Evolutionary conservation across 768 basidiomycete genomes (phyloP), one percentile per base, ranked within the genome.

Genomic region (Sarcomyxa edulis): DNA sequence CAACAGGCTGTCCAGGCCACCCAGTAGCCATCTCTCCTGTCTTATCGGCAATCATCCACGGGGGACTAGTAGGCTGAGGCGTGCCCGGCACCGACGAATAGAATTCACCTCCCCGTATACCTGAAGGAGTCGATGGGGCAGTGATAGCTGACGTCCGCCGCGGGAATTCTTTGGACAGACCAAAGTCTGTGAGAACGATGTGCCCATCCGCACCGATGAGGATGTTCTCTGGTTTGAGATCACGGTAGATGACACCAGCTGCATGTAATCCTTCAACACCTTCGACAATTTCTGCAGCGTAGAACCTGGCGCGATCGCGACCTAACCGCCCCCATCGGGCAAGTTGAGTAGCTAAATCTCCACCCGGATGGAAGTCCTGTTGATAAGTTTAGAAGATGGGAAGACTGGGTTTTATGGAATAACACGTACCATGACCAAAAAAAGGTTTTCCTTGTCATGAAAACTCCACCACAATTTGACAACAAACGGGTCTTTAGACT

Each of bases 401-500:
- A 39, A 50, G 4, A 42, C 41, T 48, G 52, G 24, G 46, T 39
- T 41, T n/a, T 25, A 34, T 30, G 36, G 42, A 45, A 37, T 50
- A 47, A 45, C 48, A 67, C 64, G 50, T 44, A 85, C 87, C 86
- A 99, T 94, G 30, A 97, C 91, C 54, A 99, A 76, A 65, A 94
- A 98, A 46, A 98, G 64, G 55, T 96, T 95, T 59, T 97, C 92
- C 64, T 88, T 87, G 64, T 98, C 94, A 61, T 97, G 94, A 67
- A 98, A 99, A 61, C 87, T 87, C 85, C 89, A 94, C 80, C 91
- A 89, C 12, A 99, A 76, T 59, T 85, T 90, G 44, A 97, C 91
- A 37, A 98, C 88, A 58, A 98, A 99, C 8, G 92, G 92, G 56
- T 97, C 92, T 50, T 76, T 74, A 42, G 80, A 76, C 50, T 85